Conservation (phyloP, 768 basidiomycete genomes). For the Termitomyces bulborhizus region DNA sequence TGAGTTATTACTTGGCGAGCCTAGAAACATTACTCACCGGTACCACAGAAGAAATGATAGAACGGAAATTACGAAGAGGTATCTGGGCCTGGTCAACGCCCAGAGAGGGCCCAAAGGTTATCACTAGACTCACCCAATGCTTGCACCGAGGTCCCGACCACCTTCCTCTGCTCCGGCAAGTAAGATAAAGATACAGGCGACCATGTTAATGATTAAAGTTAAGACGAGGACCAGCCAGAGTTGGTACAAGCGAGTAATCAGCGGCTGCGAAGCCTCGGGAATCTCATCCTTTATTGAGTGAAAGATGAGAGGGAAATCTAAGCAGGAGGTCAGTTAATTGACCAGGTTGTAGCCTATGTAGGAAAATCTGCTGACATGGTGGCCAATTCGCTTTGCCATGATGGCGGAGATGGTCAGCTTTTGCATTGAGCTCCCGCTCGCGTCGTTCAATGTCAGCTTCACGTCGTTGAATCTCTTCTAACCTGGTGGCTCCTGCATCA, state of each 20-base stretch:
- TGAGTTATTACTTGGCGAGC: neutral
- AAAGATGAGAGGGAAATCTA: slow-evolving; percentile 92
- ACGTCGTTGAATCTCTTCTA: slow-evolving; percentile 67
- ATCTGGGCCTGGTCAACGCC: slow-evolving; percentile 39
- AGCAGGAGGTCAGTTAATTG: slow-evolving; percentile 15
- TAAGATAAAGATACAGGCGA: slow-evolving; percentile 85
- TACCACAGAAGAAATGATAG: slow-evolving; percentile 94
- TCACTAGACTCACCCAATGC: slow-evolving; percentile 60
- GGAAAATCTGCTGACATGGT: slow-evolving; percentile 50
- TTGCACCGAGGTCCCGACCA: slow-evolving; percentile 74
- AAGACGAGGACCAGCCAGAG: slow-evolving; percentile 87
- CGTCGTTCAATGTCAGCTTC: slow-evolving; percentile 79
- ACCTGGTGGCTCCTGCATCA: slow-evolving; percentile 29
- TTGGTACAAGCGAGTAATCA: slow-evolving; percentile 84
- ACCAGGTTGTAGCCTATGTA: slow-evolving; percentile 9
- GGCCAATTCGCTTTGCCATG: slow-evolving; percentile 95
- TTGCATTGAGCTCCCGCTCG: slow-evolving; percentile 67
- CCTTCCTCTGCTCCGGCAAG: slow-evolving; percentile 70
- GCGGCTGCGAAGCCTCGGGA: slow-evolving; percentile 68
- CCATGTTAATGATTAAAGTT: slow-evolving; percentile 83
- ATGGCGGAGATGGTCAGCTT: slow-evolving; percentile 60
- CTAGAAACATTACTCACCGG: slow-evolving; percentile 44
- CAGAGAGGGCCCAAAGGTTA: slow-evolving; percentile 12
- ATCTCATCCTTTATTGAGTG: slow-evolving; percentile 92
- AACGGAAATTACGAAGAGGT: slow-evolving; percentile 70